Base-by-base conservation (phyloP, 1,284 basidiomycete genomes). In the Mycosarcoma maydis region DNA sequence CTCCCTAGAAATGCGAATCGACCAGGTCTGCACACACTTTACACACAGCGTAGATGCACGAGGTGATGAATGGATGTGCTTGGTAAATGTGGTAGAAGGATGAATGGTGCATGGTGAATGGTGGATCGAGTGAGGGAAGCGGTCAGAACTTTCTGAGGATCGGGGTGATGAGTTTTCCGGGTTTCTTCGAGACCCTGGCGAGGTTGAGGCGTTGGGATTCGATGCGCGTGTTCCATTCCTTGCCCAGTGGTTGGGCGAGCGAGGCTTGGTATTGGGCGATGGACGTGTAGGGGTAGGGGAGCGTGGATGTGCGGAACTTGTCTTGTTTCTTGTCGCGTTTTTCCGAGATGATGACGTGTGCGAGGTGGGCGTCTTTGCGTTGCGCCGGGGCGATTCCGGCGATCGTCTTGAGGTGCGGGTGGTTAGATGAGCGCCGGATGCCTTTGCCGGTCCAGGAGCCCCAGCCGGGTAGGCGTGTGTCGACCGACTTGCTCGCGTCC, bases 291-390 rank as follows among this genome's bases (percentile, higher is more conserved):
- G 95, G 95, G 36, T 70, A 50, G 3, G 95, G 95, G 43, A 98
- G 83, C 81, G 96, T 92, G 81, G 90, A 91, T 52, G 92, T 87
- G 56, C 89, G 85, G 82, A 93, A 98, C 83, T 92, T 91, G 11
- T 88, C 85, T 1, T 92, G 92, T 82, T 97, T 97, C 84, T 93
- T 94, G 84, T 98, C 94, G 53, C 89, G 88, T 80, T 90, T 90
- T 83, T 98, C 94, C 2, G 91, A 92, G 77, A 98, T 92, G 84
- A 98, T 96, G 72, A 98, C 88, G 81, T 96, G 89, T 8, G 88
- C 85, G 80, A 92, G 91, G 48, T 86, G 85, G 62, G 89, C 89
- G 83, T 98, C 96, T 40, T 90, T 90, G 43, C 96, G 90, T n/a
- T n/a, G n/a, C n/a, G n/a, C n/a, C n/a, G n/a, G n/a, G n/a, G n/a